These are phyloP conservation scores for Botrytis porri DNA, from an alignment of 2,329 filamentous ascomycete genomes.

Conservation along the genomic window DNA sequence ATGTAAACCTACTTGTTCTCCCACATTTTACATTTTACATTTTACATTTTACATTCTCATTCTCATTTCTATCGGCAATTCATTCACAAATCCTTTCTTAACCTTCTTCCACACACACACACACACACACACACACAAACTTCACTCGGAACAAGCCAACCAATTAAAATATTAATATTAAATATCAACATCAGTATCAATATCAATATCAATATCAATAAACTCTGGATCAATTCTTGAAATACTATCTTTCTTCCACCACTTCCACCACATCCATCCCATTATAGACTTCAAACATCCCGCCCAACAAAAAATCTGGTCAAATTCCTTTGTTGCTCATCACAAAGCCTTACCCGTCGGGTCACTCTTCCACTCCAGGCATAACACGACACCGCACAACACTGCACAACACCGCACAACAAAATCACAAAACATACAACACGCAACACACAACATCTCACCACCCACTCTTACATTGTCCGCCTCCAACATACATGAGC, in stretches of 20 bases:
- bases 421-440: background rate
- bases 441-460: background rate
- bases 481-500: slow-evolving; percentile 29
- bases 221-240: background rate
- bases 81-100: background rate
- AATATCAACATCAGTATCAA: background rate
- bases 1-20: slow-evolving; percentile 16
- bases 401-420: background rate
- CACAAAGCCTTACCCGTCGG: slow-evolving; percentile 15
- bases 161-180: background rate
- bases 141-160: background rate
- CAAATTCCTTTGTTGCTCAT: slow-evolving; percentile 17
- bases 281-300: background rate
- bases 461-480: background rate
- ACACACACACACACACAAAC: background rate
- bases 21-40: slow-evolving; percentile 8
- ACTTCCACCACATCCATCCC: too few relatives aligned
- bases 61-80: slow-evolving; percentile 5
- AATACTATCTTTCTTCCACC: background rate
- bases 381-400: background rate
- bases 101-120: background rate
- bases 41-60: background rate
- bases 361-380: background rate
- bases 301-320: background rate
- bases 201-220: background rate